Evolutionary conservation across 768 basidiomycete species (phyloP), one percentile per base, ranked within the genome.

Genomic region (Panellus pusillus): DNA sequence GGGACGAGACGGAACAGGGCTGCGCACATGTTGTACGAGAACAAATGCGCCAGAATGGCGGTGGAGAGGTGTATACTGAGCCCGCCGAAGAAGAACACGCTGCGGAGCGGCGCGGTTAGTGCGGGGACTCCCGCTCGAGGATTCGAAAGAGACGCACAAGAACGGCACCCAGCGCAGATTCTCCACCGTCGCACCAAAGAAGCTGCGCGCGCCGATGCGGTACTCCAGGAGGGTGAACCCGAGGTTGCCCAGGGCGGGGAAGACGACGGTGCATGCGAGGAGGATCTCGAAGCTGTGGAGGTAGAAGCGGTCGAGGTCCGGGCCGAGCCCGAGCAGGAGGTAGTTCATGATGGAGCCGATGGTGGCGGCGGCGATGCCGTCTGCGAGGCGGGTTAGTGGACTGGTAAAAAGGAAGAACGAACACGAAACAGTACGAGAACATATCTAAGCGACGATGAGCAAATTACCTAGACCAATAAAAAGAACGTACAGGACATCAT

Each of bases 231-330:
- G 71, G 3, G 87, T 82, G 68, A 83, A 89, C 13, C 86, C 87
- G 29, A 90, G 62, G 66, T 87, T 91, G 2, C 89, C 89, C 17
- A 87, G 68, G 24, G 83, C 88, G 56, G 86, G 82, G 71, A 91
- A 91, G n/a, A 91, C 87, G 49, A 89, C 79, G 1, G 80, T 80
- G 44, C 86, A 89, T 14, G 89, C 87, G 28, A 90, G 77, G 67
- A 87, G 83, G 62, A 91, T 87, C 66, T 91, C 89, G 65, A 90
- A 91, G 60, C 80, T 82, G 72, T 89, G 86, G 58, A 89, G 73
- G 73, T 91, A 91, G 72, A 85, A 90, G 28, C 77, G 74, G 61
- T 91, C 89, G 24, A 89, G 74, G 35, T 82, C 75, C 40, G 86
- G 77, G 53, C 72, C 80, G 56, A 87, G 83, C 0, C 89, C 89